phyloP scores from a whole-genome alignment of 2,329 filamentous ascomycete genomes.

The Fusarium nygamai region DNA sequence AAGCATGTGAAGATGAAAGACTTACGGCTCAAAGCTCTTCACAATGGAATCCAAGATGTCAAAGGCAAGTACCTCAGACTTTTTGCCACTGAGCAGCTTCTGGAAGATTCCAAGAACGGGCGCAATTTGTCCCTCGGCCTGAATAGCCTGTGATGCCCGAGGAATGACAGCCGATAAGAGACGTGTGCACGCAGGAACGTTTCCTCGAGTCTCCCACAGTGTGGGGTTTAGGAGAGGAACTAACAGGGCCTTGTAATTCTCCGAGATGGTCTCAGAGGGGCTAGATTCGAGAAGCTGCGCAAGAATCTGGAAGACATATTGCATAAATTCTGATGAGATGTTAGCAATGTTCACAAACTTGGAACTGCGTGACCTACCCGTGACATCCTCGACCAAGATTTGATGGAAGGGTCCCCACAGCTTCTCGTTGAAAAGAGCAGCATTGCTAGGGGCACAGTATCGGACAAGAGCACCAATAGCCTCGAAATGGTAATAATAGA shows the following conservation, averaged over 20 bases:
- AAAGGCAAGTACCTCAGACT: slow-evolving; percentile 86
- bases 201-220: slow-evolving; percentile 92
- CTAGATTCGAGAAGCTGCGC: slow-evolving; percentile 90
- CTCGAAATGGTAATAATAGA: slow-evolving; percentile 99
- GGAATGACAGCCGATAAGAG: slow-evolving; percentile 86
- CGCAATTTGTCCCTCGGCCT: slow-evolving; percentile 83
- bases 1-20: slow-evolving; percentile 23
- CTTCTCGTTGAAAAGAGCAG: slow-evolving; percentile 79
- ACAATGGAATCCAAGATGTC: slow-evolving; percentile 88
- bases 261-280: slow-evolving; percentile 78
- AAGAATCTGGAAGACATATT: slow-evolving; percentile 96
- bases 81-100: slow-evolving; percentile 82
- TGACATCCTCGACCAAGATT: slow-evolving; percentile 83
- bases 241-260: slow-evolving; percentile 83
- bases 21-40: slow-evolving; percentile 76
- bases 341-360: slow-evolving; percentile 41
- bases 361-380: slow-evolving; percentile 61
- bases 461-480: slow-evolving; percentile 86
- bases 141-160: slow-evolving; percentile 76
- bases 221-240: slow-evolving; percentile 80
- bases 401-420: slow-evolving; percentile 86
- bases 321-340: slow-evolving; percentile 78
- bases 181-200: slow-evolving; percentile 89
- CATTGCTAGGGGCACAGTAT: slow-evolving; percentile 72
- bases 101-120: slow-evolving; percentile 96